These are phyloP conservation scores for Fonsecaea nubica DNA, from an alignment of 2,329 filamentous ascomycete genomes.

Conservation along the genomic window DNA sequence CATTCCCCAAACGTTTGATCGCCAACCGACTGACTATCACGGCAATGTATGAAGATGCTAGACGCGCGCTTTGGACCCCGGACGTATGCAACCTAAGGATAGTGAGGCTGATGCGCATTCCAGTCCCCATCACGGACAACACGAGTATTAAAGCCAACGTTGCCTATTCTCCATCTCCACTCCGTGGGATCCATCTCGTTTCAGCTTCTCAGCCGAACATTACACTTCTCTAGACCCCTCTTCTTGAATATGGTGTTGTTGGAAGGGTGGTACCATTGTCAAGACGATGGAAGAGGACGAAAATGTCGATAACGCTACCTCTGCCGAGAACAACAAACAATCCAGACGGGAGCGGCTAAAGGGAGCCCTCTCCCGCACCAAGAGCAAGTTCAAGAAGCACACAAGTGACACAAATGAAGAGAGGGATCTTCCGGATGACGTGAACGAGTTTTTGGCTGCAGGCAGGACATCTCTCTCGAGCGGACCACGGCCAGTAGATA, in stretches of 20 bases:
- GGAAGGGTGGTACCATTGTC: constrained; percentile 4
- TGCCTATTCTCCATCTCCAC: constrained; percentile 9
- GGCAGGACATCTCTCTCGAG: constrained; percentile 35
- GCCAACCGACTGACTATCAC: background rate
- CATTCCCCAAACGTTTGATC: background rate
- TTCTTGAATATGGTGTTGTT: constrained; percentile 26
- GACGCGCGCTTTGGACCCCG: constrained; percentile 9
- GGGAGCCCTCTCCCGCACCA: constrained; percentile 37
- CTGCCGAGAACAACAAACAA: constrained; percentile 25
- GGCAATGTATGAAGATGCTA: background rate
- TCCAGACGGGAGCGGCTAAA: constrained; percentile 37
- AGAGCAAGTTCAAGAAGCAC: constrained; percentile 39
- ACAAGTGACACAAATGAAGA: constrained; percentile 29
- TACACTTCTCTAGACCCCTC: background rate
- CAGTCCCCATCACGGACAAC: background rate
- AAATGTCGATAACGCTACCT: constrained; percentile 22
- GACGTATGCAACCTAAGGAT: background rate
- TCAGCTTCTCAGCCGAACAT: constrained; percentile 21
- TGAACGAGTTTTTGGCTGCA: constrained; percentile 39
- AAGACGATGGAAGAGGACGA: constrained; percentile 38
- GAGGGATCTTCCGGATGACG: constrained; percentile 32
- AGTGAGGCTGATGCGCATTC: constrained; percentile 11
- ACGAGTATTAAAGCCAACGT: background rate
- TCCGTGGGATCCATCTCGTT: constrained; percentile 27
- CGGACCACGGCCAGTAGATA: constrained; percentile 16